These are phyloP conservation scores for Farysia itapuensis DNA, from an alignment of 1,284 basidiomycete species.

Conservation along the genomic window DNA sequence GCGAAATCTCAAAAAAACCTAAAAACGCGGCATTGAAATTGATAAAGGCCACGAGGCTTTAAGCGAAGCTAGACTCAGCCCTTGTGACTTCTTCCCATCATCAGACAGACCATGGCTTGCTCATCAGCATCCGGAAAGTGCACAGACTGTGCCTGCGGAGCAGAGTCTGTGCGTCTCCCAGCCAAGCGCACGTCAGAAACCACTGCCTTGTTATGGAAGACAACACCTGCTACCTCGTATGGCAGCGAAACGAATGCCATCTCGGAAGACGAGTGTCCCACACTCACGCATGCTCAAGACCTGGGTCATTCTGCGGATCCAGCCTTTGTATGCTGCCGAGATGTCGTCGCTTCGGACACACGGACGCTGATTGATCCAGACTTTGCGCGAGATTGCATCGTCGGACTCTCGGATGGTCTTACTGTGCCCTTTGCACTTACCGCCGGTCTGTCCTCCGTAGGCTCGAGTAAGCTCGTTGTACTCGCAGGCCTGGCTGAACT, in stretches of 20 bases:
- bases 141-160: too few species aligned
- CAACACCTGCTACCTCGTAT: too few species aligned
- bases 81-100: too few species aligned
- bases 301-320: conserved; percentile 6
- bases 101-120: too few species aligned
- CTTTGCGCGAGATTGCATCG: conserved; percentile 77
- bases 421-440: conserved; percentile 66
- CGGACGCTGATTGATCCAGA: conserved; percentile 77
- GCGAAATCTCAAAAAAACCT: too few species aligned
- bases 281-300: too few species aligned
- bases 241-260: too few species aligned
- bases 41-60: too few species aligned
- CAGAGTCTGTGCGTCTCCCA: too few species aligned
- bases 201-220: conserved; percentile 36
- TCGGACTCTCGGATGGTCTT: conserved; percentile 92
- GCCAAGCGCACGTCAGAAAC: conserved; percentile 22
- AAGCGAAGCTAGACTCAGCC: too few species aligned
- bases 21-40: too few species aligned
- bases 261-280: conserved; percentile 24
- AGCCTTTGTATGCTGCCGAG: conserved; percentile 70
- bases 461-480: conserved; percentile 83
- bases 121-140: too few species aligned
- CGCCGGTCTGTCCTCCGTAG: conserved; percentile 85
- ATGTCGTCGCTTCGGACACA: conserved; percentile 75
- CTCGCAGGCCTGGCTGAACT: conserved; percentile 83